Percentiles rank a stretch among this genome's conserved stretches.
Evolutionary conservation across 805 yeast genomes (phyloP).

Genomic region (Metschnikowia similis): DNA sequence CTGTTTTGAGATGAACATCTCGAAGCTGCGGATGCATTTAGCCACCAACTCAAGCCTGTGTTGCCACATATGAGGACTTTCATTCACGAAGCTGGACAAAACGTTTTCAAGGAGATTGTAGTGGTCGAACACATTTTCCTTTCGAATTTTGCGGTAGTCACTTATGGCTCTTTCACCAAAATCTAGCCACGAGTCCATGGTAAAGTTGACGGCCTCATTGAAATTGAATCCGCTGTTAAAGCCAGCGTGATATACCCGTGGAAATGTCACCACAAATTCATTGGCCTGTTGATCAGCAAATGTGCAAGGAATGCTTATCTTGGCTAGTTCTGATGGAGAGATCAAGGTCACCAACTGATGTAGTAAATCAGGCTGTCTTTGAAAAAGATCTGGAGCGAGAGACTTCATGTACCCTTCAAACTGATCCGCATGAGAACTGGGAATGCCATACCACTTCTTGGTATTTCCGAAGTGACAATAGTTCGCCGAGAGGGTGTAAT

Average conservation of each 20-base stretch:
- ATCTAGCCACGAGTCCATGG: constrained; percentile 66
- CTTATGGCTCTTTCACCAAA: constrained; percentile 46
- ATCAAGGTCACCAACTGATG: constrained; percentile 81
- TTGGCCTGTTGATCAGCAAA: constrained; percentile 71
- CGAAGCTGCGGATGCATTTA: constrained; percentile 29
- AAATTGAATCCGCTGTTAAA: constrained; percentile 44
- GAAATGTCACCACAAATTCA: constrained; percentile 41
- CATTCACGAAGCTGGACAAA: constrained; percentile 23
- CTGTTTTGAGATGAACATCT: constrained; percentile 20
- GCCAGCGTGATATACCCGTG: constrained; percentile 44
- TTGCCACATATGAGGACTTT: constrained; percentile 1
- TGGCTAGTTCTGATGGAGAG: constrained; percentile 56
- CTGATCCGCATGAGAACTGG: constrained; percentile 55
- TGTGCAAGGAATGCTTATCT: constrained; percentile 43
- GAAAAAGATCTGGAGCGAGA: constrained; percentile 75
- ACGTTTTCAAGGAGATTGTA: constrained; percentile 47
- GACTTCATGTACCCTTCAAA: constrained; percentile 63
- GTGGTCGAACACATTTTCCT: constrained; percentile 50
- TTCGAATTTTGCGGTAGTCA: constrained; percentile 28
- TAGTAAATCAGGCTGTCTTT: constrained; percentile 79
- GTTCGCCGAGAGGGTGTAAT: constrained; percentile 84
- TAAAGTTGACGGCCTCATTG: constrained; percentile 51
- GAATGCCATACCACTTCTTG: constrained; percentile 92
- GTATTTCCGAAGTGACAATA: constrained; percentile 88
- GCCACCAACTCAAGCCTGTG: constrained; percentile 10